Evolutionary conservation across 176 grass and related monocot genomes (phyloP), one percentile per base, ranked within the genome.

Genomic region (Areca catechu): DNA sequence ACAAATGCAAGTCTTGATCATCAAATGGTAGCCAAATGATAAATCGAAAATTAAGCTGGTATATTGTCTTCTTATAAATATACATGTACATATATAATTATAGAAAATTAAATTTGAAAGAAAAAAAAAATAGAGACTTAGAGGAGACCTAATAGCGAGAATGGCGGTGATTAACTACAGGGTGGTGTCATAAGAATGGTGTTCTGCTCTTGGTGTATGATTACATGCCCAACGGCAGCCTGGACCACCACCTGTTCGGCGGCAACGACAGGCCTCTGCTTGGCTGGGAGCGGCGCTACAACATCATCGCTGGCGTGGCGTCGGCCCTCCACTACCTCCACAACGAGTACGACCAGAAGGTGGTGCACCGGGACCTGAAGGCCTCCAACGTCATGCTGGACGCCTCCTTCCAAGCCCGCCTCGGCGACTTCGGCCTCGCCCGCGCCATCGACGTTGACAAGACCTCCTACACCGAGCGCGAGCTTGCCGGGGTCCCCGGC

Each of bases 331-430:
- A 92, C 61, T 92, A 98, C 70, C 93, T 98, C 60, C 93, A 98
- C 81, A 71, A 88, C 61, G 87, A 92, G 75, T 98, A 92, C 71
- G 84, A 92, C 24, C 83, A 92, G 73, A 71, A 71, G 48, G 93
- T 98, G 73, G 89, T 97, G 71, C 93, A 97, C 68, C 93, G 87
- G 0, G 93, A 97, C 88, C 76, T 97, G 72, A 97, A 97, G 81
- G 86, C 93, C 18, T 91, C 87, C 52, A 97, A 97, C 79, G 60
- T 97, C 63, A 97, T 97, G 93, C 81, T 92, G n/a, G 87, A 97
- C 70, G 50, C 56, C 20, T 56, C 24, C 34, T 98, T 92, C 80
- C 80, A 85, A 43, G 93, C 84, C 19, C 87, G 87, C 20, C 93
- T 98, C 1, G 93, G 93, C 19, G 93, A 98, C 79, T 98, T 98